phyloP scores from a whole-genome alignment of 2,329 filamentous ascomycete genomes.

The Epichloe amarillans region DNA sequence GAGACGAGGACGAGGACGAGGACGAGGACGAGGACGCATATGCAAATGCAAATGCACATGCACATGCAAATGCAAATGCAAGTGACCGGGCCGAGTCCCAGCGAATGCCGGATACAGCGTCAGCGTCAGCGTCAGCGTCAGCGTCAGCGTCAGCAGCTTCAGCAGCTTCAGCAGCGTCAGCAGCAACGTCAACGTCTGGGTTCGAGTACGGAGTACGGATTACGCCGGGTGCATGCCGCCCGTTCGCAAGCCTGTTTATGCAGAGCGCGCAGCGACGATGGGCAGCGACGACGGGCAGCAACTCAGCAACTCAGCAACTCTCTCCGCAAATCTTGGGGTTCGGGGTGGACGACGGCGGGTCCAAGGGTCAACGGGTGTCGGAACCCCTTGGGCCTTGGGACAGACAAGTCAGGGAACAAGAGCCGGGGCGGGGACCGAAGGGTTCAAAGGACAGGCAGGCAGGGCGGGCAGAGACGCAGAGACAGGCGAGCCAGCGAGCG shows the following conservation, averaged over 20 bases:
- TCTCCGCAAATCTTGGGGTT: constrained; percentile 4
- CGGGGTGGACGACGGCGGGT: background rate
- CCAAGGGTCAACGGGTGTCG: no score
- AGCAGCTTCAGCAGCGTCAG: background rate
- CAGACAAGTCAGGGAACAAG: background rate
- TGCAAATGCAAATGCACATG: constrained; percentile 5
- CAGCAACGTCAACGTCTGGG: background rate
- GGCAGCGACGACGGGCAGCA: constrained; percentile 4
- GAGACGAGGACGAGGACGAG: constrained; percentile 9
- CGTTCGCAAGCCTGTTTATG: background rate
- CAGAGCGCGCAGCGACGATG: constrained; percentile 7
- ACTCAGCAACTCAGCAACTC: background rate
- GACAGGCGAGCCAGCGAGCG: background rate
- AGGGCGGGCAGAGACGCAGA: background rate
- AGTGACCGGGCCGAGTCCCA: background rate
- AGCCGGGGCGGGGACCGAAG: no score
- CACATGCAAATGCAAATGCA: constrained; percentile 7
- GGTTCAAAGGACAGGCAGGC: no score
- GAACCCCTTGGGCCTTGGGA: background rate
- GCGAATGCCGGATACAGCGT: background rate
- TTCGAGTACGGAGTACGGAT: background rate
- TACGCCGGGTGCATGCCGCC: constrained; percentile 26
- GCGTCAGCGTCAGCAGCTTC: background rate
- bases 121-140: background rate
- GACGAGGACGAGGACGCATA: constrained; percentile 9